phyloP scores from a whole-genome alignment of 306 rosid species.

The Trichosanthes truncata region DNA sequence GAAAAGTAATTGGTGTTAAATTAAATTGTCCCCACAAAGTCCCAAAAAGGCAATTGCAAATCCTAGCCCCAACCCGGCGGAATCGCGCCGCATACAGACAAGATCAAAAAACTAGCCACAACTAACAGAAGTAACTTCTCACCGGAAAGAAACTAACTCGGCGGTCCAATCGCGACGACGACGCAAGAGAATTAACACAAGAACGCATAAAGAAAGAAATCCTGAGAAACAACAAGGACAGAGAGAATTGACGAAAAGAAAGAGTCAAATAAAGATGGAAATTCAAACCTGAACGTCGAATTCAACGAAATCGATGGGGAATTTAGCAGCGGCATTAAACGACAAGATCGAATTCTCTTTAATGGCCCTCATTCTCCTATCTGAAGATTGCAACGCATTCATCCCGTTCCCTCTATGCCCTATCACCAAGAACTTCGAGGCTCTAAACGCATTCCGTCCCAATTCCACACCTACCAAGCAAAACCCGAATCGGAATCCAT shows the following conservation, averaged over 20 bases:
- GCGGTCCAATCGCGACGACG: not conserved
- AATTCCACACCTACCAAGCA: conserved; percentile 26
- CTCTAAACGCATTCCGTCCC: conserved; percentile 17
- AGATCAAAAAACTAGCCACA: not conserved
- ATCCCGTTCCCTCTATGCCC: conserved; percentile 53
- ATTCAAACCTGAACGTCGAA: conserved; percentile 50
- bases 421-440: conserved; percentile 33
- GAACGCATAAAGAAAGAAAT: not conserved
- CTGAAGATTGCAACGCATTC: conserved; percentile 42
- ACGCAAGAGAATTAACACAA: not conserved
- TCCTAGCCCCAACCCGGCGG: not conserved
- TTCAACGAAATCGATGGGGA: conserved; percentile 40
- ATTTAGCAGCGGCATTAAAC: conserved; percentile 36
- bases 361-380: conserved; percentile 31
- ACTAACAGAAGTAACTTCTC: not conserved
- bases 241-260: not conserved
- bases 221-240: not conserved
- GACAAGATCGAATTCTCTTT: conserved; percentile 46
- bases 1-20: not conserved
- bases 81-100: not conserved
- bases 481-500: not conserved
- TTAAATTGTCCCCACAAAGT: not conserved
- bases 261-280: not conserved
- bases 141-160: not conserved
- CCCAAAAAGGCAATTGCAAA: not conserved